Evolutionary conservation across 129 eudicot genomes (phyloP).

Genomic region (Artemisia argyi): DNA sequence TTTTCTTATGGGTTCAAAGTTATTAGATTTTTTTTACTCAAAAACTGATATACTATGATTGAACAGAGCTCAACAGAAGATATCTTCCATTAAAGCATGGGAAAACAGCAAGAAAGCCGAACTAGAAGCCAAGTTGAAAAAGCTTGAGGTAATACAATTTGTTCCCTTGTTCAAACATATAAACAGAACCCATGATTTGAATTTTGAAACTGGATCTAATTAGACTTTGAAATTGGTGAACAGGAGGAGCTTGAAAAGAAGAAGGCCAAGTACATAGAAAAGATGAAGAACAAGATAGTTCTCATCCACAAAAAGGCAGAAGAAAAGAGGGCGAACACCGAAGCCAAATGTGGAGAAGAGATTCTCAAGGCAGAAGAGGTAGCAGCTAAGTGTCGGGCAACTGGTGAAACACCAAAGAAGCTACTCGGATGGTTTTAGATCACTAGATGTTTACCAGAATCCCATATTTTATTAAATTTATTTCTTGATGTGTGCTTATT

Average conservation of each 20-base stretch:
- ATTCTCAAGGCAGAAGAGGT: slow-evolving; percentile 74
- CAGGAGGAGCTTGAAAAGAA: slow-evolving; percentile 84
- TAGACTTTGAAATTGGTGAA: slow-evolving; percentile 19
- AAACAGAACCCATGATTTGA: neutral
- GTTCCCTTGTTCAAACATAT: neutral
- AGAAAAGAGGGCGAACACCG: slow-evolving; percentile 67
- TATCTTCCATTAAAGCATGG: slow-evolving; percentile 69
- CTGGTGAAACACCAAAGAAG: slow-evolving; percentile 77
- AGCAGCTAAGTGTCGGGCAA: slow-evolving; percentile 79
- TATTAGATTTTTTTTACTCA: neutral
- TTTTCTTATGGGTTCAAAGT: neutral
- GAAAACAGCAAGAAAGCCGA: slow-evolving; percentile 93
- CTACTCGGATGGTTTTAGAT: slow-evolving; percentile 52
- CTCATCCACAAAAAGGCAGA: slow-evolving; percentile 70
- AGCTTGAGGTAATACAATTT: slow-evolving; percentile 60
- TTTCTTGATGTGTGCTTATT: slow-evolving; percentile 48
- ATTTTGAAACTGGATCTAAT: slow-evolving; percentile 14
- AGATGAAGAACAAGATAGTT: slow-evolving; percentile 79
- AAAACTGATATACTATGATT: slow-evolving; percentile 19
- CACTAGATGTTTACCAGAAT: slow-evolving; percentile 11
- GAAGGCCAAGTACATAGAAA: slow-evolving; percentile 75
- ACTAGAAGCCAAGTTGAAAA: slow-evolving; percentile 70
- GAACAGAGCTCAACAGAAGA: slow-evolving; percentile 78
- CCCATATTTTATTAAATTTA: slow-evolving; percentile 17
- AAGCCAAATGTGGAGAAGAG: slow-evolving; percentile 84